Conservation (phyloP, 139 green algal genomes). For the Dunaliella sp. region DNA sequence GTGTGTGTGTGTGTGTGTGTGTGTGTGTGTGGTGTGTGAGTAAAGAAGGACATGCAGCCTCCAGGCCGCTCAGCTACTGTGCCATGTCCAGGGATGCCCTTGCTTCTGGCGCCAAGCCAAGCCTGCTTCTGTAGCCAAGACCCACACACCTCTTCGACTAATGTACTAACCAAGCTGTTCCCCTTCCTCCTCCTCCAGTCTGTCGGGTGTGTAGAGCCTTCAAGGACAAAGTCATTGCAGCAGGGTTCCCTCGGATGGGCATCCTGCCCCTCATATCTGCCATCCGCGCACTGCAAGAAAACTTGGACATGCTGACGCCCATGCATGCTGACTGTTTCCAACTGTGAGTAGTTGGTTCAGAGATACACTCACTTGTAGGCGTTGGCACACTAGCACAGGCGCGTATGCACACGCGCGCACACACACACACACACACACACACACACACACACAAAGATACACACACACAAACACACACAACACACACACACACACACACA, state of each 20-base stretch:
- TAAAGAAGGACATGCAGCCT: neutral
- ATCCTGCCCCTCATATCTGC: constrained; percentile 64
- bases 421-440: neutral
- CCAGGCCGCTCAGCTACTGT: neutral
- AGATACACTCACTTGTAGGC: neutral
- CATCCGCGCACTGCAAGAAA: constrained; percentile 56
- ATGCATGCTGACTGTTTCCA: constrained; percentile 81
- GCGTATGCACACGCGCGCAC: neutral
- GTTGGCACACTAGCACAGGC: neutral
- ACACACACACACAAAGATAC: neutral
- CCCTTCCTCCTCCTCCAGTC: constrained; percentile 42
- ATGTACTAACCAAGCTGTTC: neutral
- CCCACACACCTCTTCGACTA: neutral
- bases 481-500: neutral
- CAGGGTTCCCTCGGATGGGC: constrained; percentile 35
- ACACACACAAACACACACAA: neutral
- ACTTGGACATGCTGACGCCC: constrained; percentile 69
- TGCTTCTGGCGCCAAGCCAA: neutral
- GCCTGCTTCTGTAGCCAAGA: neutral
- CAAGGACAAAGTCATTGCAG: constrained; percentile 49
- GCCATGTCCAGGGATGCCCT: neutral
- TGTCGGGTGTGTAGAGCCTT: constrained; percentile 53
- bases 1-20: neutral
- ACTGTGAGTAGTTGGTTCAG: constrained; percentile 40
- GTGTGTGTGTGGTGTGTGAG: neutral